These are phyloP conservation scores for Ogataea naganishii DNA, from an alignment of 805 yeast genomes.

Conservation along the genomic window DNA sequence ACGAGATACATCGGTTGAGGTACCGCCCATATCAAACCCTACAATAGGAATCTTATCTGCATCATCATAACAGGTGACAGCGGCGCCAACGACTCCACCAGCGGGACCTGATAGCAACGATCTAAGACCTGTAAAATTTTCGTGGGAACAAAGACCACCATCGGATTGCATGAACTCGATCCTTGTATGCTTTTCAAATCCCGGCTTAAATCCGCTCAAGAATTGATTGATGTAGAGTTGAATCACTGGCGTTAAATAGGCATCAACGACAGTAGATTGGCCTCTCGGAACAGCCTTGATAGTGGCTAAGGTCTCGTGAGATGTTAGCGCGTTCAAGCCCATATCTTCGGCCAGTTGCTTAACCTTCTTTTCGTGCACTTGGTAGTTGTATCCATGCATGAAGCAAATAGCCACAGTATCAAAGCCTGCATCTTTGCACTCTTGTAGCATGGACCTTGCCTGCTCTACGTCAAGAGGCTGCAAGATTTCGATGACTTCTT, in stretches of 20 bases:
- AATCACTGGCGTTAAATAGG: conserved; percentile 36
- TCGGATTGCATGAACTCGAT: conserved; percentile 52
- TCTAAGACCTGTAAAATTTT: conserved; percentile 42
- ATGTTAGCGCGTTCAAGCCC: conserved; percentile 42
- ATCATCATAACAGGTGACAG: conserved; percentile 40
- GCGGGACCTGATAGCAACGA: conserved; percentile 54
- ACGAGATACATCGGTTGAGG: conserved; percentile 29
- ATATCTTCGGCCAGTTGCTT: conserved; percentile 25
- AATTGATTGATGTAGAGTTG: conserved; percentile 28
- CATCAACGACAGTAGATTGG: conserved; percentile 33
- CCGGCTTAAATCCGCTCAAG: conserved; percentile 23
- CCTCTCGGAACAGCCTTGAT: conserved; percentile 32
- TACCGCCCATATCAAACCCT: conserved; percentile 31
- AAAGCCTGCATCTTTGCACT: conserved; percentile 8
- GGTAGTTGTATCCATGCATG: conserved; percentile 28
- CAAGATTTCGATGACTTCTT: conserved; percentile 29
- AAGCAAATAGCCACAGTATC: conserved; percentile 27
- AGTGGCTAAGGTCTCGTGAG: conserved; percentile 28
- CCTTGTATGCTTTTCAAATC: conserved; percentile 22
- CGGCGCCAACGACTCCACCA: conserved; percentile 54
- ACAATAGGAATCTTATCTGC: conserved; percentile 15
- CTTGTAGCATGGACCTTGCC: conserved; percentile 10
- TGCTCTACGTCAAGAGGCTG: conserved; percentile 22
- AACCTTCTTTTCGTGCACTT: conserved; percentile 26
- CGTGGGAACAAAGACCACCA: conserved; percentile 48